Evolutionary conservation across 1,284 basidiomycete species (phyloP).

Genomic region (Austropuccinia psidii): DNA sequence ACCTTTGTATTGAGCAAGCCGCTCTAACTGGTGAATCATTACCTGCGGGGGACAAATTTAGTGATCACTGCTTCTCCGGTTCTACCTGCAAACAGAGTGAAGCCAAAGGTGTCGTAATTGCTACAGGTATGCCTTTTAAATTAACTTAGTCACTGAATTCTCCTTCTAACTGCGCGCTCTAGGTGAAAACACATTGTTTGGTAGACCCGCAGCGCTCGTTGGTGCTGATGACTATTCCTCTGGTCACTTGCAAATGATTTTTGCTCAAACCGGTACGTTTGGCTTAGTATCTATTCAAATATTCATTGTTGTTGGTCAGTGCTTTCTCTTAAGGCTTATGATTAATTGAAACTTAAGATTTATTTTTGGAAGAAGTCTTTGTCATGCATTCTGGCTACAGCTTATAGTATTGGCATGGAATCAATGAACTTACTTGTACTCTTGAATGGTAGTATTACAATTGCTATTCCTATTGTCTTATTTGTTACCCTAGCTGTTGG

Average conservation of each 20-base stretch:
- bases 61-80: constrained; percentile 62
- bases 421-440: constrained; percentile 94
- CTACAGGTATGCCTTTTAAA: too few relatives aligned
- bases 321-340: background rate
- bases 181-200: too few relatives aligned
- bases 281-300: constrained; percentile 72
- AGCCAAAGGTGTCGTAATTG: too few relatives aligned
- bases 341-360: background rate
- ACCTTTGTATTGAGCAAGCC: too few relatives aligned
- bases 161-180: too few relatives aligned
- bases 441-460: constrained; percentile 96
- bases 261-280: constrained; percentile 90
- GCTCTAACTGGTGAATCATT: too few relatives aligned
- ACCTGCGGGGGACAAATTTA: too few relatives aligned
- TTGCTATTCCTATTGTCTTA: constrained; percentile 90
- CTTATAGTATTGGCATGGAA: constrained; percentile 82
- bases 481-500: constrained; percentile 95
- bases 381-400: constrained; percentile 79
- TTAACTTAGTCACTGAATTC: too few relatives aligned
- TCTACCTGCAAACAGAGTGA: constrained; percentile 90
- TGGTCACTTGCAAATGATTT: too few relatives aligned
- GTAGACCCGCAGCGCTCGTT: too few relatives aligned
- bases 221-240: too few relatives aligned
- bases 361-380: constrained; percentile 64
- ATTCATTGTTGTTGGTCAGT: constrained; percentile 42